A percentile compares a stretch with the other conserved stretches of the same genome.
These are phyloP conservation scores for Anacardium occidentale DNA, from an alignment of 345 rosid genomes.

Conservation along the genomic window DNA sequence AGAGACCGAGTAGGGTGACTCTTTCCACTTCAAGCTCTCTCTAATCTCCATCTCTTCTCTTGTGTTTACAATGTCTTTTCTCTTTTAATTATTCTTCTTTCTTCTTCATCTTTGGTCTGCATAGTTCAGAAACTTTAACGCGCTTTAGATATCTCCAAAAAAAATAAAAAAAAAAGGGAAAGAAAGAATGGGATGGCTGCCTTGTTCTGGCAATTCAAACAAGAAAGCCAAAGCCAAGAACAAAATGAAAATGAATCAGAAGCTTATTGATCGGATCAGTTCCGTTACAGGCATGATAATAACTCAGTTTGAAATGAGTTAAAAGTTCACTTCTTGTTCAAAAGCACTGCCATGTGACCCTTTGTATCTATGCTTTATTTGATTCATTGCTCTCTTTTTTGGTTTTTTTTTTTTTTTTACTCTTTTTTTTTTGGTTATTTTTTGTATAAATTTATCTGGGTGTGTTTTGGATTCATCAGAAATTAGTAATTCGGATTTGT, in stretches of 20 bases:
- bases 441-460: neutral
- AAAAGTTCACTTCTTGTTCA: neutral
- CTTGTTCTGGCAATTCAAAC: slow-evolving; percentile 62
- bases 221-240: slow-evolving; percentile 36
- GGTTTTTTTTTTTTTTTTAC: neutral
- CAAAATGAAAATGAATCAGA: slow-evolving; percentile 39
- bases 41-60: too few species aligned
- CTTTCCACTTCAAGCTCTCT: slow-evolving; percentile 6
- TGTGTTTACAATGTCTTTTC: neutral
- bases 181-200: slow-evolving; percentile 63
- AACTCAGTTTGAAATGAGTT: too few species aligned
- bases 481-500: slow-evolving; percentile 2
- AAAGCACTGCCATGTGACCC: neutral
- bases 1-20: neutral
- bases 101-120: neutral
- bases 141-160: neutral
- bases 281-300: slow-evolving; percentile 38
- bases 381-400: neutral
- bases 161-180: too few species aligned
- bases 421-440: neutral
- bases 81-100: neutral
- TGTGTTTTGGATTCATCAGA: slow-evolving; percentile 3
- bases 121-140: neutral
- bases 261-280: slow-evolving; percentile 31
- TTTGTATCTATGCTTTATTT: neutral